Evolutionary conservation across 2,329 filamentous ascomycete genomes (phyloP).

Genomic region (Penicillium janthinellum): DNA sequence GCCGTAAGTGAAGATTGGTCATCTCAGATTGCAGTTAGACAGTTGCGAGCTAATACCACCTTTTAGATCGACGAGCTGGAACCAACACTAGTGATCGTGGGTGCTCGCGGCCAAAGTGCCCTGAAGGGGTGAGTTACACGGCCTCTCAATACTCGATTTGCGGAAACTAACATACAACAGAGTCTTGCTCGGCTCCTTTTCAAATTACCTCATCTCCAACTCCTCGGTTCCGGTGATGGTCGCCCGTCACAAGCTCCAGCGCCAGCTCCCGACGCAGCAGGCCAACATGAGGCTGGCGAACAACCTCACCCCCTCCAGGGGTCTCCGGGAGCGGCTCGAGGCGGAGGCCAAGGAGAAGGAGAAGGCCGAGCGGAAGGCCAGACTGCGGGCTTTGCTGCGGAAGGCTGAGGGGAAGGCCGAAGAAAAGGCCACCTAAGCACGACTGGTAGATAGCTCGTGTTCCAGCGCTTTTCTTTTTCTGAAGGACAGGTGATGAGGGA

Average conservation of each 20-base stretch:
- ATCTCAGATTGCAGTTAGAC: not conserved
- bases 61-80: conserved; percentile 81
- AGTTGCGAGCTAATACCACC: not conserved
- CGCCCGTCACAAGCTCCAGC: conserved; percentile 82
- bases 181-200: conserved; percentile 92
- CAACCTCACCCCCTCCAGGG: conserved; percentile 72
- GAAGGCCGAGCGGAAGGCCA: not conserved
- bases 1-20: conserved; percentile 57
- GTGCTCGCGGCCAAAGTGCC: conserved; percentile 85
- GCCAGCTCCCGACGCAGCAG: conserved; percentile 72
- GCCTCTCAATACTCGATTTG: not conserved
- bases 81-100: conserved; percentile 89
- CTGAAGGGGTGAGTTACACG: conserved; percentile 74
- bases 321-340: conserved; percentile 43
- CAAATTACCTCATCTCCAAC: conserved; percentile 95
- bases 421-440: not conserved
- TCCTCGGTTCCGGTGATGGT: conserved; percentile 98
- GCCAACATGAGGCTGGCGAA: conserved; percentile 76
- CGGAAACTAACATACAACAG: conserved; percentile 49
- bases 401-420: not conserved
- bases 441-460: not conserved
- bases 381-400: not conserved
- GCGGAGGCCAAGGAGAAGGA: conserved; percentile 55
- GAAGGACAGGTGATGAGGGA: not conserved
- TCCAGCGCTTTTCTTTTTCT: not conserved